Conservation (phyloP, 805 yeast genomes). For the Zygotorulaspora florentina region DNA sequence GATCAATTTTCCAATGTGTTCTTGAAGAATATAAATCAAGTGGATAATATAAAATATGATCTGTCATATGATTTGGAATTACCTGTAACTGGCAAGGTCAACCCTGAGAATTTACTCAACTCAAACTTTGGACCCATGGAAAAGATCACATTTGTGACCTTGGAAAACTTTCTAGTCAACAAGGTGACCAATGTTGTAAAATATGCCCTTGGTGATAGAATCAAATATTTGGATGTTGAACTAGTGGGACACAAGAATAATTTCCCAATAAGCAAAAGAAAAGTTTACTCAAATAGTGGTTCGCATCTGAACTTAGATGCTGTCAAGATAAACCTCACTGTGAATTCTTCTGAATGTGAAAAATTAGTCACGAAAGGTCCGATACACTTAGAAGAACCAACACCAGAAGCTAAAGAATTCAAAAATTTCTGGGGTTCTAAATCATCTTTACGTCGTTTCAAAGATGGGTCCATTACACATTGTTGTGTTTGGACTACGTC, state of each 20-base stretch:
- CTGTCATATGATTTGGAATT: slow-evolving; percentile 47
- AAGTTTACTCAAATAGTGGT: slow-evolving; percentile 37
- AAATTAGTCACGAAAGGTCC: slow-evolving; percentile 88
- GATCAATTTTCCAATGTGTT: slow-evolving; percentile 82
- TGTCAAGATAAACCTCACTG: slow-evolving; percentile 56
- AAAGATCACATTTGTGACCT: slow-evolving; percentile 64
- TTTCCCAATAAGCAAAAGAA: slow-evolving; percentile 47
- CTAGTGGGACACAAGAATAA: slow-evolving; percentile 29
- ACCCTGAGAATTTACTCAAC: slow-evolving; percentile 29
- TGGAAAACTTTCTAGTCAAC: slow-evolving; percentile 60
- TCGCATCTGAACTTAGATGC: slow-evolving; percentile 30
- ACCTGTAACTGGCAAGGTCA: slow-evolving; percentile 34
- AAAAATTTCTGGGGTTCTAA: slow-evolving; percentile 85
- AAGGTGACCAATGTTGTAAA: slow-evolving; percentile 56
- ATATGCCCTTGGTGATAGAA: slow-evolving; percentile 52
- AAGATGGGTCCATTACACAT: slow-evolving; percentile 85
- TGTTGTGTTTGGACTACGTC: slow-evolving; percentile 80
- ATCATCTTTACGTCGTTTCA: slow-evolving; percentile 84
- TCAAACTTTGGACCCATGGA: slow-evolving; percentile 62
- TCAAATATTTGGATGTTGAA: slow-evolving; percentile 36
- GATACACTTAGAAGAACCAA: slow-evolving; percentile 49
- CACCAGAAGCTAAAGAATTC: slow-evolving; percentile 58
- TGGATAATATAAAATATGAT: slow-evolving; percentile 63
- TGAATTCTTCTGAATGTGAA: slow-evolving; percentile 71
- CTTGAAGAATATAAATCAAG: slow-evolving; percentile 50